Conservation (phyloP, 2,329 filamentous ascomycete genomes). For the Colletotrichum caudatum region DNA sequence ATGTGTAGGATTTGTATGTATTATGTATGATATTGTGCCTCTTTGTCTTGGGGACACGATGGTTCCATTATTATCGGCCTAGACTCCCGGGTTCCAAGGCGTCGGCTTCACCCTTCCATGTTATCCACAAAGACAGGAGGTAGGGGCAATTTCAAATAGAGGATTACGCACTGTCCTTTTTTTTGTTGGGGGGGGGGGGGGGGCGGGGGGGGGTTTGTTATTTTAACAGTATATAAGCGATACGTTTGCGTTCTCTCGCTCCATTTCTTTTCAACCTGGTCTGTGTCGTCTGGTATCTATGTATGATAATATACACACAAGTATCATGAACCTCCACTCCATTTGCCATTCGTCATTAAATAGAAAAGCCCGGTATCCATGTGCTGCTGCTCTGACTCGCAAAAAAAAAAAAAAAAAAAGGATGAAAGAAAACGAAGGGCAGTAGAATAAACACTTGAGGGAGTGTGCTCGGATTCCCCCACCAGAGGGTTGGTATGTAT, state of each 20-base stretch:
- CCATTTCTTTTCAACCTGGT: constrained; percentile 18
- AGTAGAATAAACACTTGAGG: neutral
- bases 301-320: constrained; percentile 40
- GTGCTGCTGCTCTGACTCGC: constrained; percentile 10
- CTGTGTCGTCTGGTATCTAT: constrained; percentile 40
- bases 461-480: neutral
- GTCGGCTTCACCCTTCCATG: neutral
- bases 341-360: constrained; percentile 31
- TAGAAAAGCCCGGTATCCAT: constrained; percentile 2
- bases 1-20: constrained; percentile 22
- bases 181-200: too few species aligned
- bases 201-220: too few species aligned
- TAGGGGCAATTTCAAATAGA: neutral
- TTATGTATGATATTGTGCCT: constrained; percentile 36
- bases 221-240: neutral
- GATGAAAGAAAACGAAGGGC: constrained; percentile 2
- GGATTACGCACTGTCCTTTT: neutral
- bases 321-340: constrained; percentile 1
- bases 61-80: neutral
- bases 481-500: neutral
- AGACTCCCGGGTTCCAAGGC: constrained; percentile 15
- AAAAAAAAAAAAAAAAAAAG: constrained; percentile 8
- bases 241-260: neutral
- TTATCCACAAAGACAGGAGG: neutral
- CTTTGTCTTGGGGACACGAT: constrained; percentile 10